A percentile compares a stretch with the other conserved stretches of the same genome.
These are phyloP conservation scores for Fomitopsis betulina DNA, from an alignment of 1,284 basidiomycete genomes.

Conservation along the genomic window DNA sequence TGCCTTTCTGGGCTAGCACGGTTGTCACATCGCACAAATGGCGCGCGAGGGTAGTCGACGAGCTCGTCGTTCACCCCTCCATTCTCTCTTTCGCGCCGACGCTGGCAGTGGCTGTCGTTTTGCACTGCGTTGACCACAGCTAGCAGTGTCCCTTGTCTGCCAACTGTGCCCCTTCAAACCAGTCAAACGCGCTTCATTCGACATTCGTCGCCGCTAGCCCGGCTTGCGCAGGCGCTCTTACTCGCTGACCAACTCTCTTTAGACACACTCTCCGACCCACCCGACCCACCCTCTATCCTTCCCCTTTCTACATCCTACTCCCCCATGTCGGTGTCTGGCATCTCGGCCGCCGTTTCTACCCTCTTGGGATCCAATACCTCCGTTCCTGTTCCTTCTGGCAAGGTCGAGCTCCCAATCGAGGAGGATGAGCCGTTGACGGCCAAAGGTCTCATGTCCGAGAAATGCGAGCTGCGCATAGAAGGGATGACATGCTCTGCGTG, in stretches of 20 bases:
- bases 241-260: slow-evolving; percentile 5
- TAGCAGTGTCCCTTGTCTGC: not conserved
- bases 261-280: not conserved
- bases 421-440: slow-evolving; percentile 33
- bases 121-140: not conserved
- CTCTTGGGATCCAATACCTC: slow-evolving; percentile 12
- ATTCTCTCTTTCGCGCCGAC: not conserved
- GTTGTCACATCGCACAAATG: not conserved
- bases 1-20: not conserved
- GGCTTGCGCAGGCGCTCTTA: slow-evolving; percentile 20
- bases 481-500: slow-evolving; percentile 93
- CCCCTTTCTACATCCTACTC: slow-evolving; percentile 3
- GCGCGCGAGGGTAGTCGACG: not conserved
- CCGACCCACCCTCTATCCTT: slow-evolving; percentile 6
- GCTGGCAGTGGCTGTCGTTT: not conserved
- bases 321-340: slow-evolving; percentile 14
- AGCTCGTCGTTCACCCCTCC: not conserved
- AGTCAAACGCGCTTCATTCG: not conserved
- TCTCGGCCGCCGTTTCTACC: slow-evolving; percentile 16
- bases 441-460: slow-evolving; percentile 28
- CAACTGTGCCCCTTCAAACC: not conserved
- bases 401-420: slow-evolving; percentile 26
- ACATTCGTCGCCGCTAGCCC: not conserved
- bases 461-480: slow-evolving; percentile 74
- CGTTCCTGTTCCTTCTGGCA: slow-evolving; percentile 18